phyloP scores from a whole-genome alignment of 495 filamentous ascomycete species.

The Daldinia caldariorum region DNA sequence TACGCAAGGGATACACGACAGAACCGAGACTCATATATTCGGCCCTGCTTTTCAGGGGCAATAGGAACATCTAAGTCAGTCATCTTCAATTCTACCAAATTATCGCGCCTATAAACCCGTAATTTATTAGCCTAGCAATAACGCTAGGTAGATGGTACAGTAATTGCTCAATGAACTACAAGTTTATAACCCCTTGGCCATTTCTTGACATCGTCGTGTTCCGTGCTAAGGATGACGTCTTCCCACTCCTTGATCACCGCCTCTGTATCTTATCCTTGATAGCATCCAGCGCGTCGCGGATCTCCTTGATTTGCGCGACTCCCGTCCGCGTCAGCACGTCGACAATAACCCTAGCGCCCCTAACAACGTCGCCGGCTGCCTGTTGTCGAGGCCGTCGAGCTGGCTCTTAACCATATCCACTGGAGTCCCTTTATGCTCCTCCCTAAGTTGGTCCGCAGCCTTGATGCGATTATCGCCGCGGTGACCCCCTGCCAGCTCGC shows the following conservation, averaged over 20 bases:
- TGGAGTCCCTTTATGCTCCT: slow-evolving; percentile 44
- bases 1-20: background rate
- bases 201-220: slow-evolving; percentile 32
- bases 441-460: slow-evolving; percentile 30
- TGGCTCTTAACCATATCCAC: slow-evolving; percentile 35
- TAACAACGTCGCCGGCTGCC: slow-evolving; percentile 59
- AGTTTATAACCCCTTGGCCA: no score
- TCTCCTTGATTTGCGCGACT: slow-evolving; percentile 47
- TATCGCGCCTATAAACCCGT: no score
- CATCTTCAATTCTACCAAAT: background rate
- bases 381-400: slow-evolving; percentile 42
- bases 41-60: no score
- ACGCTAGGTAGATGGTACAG: no score
- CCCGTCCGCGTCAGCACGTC: slow-evolving; percentile 57
- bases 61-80: no score
- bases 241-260: slow-evolving; percentile 51
- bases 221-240: slow-evolving; percentile 44
- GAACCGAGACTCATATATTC: background rate
- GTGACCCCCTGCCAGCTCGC: slow-evolving; percentile 49
- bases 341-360: slow-evolving; percentile 57
- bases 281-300: slow-evolving; percentile 46
- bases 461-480: slow-evolving; percentile 41
- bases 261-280: slow-evolving; percentile 48
- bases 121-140: background rate
- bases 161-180: background rate